A percentile compares a stretch with the other conserved stretches of the same genome.
Conservation (phyloP, 1,139 yeast genomes). For the Debaryomyces nepalensis region DNA sequence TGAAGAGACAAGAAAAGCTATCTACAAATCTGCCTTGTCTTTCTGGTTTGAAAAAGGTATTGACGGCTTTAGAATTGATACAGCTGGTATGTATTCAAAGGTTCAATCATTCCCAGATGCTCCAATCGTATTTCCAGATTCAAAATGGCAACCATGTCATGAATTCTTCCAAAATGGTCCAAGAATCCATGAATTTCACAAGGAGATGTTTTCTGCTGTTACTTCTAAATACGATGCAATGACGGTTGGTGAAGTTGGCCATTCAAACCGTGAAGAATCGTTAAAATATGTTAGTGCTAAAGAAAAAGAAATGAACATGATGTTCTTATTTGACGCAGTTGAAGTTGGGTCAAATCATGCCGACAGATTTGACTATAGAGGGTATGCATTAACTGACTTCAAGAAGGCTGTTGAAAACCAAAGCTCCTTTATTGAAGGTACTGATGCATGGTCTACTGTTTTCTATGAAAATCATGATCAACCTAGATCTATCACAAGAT, state of each 20-base stretch:
- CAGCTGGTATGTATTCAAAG: constrained; percentile 58
- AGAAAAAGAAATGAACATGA: constrained; percentile 55
- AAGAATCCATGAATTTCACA: constrained; percentile 59
- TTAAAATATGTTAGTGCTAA: constrained; percentile 54
- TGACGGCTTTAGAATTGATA: constrained; percentile 63
- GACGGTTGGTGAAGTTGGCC: constrained; percentile 63
- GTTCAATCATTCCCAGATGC: constrained; percentile 53
- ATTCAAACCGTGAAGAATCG: constrained; percentile 45
- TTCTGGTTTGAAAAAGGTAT: constrained; percentile 62
- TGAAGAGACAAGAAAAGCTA: constrained; percentile 53
- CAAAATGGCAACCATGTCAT: constrained; percentile 44
- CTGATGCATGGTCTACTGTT: constrained; percentile 65
- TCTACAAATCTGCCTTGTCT: constrained; percentile 51
- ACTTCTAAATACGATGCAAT: constrained; percentile 54
- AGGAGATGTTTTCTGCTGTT: constrained; percentile 52
- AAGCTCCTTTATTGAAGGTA: constrained; percentile 46
- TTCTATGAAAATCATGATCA: constrained; percentile 65
- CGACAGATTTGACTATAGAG: constrained; percentile 39
- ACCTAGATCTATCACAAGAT: constrained; percentile 56
- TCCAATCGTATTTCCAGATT: constrained; percentile 47
- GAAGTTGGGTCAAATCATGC: constrained; percentile 43
- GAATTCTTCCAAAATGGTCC: constrained; percentile 49
- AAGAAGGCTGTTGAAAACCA: constrained; percentile 44
- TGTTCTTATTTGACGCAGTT: constrained; percentile 54
- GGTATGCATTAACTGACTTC: constrained; percentile 45